Conservation (phyloP, 1,284 basidiomycete genomes). For the Microbotryomycetes sp. region DNA sequence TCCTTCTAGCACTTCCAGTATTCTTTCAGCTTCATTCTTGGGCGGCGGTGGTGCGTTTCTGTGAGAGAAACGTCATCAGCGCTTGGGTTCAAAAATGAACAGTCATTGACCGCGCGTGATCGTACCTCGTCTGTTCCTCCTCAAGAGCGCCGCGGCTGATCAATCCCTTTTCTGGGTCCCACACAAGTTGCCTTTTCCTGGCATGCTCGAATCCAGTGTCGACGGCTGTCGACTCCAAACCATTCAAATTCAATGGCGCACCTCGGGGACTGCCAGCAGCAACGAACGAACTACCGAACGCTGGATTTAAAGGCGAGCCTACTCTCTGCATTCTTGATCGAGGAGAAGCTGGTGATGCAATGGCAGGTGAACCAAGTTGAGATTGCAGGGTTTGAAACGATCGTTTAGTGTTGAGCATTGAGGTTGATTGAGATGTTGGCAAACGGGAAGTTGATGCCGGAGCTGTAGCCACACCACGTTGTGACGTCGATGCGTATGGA, state of each 20-base stretch:
- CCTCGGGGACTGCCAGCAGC: not conserved
- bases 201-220: slow-evolving; percentile 13
- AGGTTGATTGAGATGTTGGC: slow-evolving; percentile 11
- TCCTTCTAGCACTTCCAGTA: slow-evolving; percentile 43
- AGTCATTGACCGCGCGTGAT: not conserved
- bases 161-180: slow-evolving; percentile 31
- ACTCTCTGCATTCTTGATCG: too few relatives aligned
- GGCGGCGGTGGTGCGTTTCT: slow-evolving; percentile 36
- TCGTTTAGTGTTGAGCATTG: not conserved
- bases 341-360: too few relatives aligned
- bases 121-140: slow-evolving; percentile 17
- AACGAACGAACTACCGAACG: too few relatives aligned
- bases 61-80: not conserved
- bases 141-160: slow-evolving; percentile 31
- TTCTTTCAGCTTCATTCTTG: slow-evolving; percentile 44
- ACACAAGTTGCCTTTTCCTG: slow-evolving; percentile 34
- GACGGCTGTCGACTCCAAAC: slow-evolving; percentile 1
- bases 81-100: not conserved
- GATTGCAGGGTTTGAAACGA: slow-evolving; percentile 4
- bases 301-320: slow-evolving; percentile 13
- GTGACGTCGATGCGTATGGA: slow-evolving; percentile 26
- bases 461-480: slow-evolving; percentile 11
- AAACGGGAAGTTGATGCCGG: slow-evolving; percentile 7
- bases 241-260: not conserved
- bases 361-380: not conserved